Evolutionary conservation across 805 yeast genomes (phyloP).

Genomic region (Pichia phayaonensis): DNA sequence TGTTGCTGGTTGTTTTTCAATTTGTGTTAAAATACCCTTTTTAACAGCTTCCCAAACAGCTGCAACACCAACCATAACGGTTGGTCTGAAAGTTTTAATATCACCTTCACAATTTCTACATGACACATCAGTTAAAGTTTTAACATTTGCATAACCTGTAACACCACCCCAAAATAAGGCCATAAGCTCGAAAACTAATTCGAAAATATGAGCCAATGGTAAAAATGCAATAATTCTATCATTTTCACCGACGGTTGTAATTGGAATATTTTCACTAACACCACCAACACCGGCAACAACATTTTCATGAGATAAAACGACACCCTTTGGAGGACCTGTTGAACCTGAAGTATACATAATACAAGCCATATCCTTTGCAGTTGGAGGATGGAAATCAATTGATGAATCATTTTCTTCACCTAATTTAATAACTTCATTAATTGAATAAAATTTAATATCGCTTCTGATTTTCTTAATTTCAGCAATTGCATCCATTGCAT

Average conservation of each 20-base stretch:
- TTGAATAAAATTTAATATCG: conserved; percentile 59
- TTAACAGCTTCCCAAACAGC: conserved; percentile 96
- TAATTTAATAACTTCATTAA: conserved; percentile 53
- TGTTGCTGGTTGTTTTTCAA: conserved; percentile 54
- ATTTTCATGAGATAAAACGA: conserved; percentile 56
- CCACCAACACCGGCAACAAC: conserved; percentile 86
- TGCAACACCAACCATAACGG: conserved; percentile 96
- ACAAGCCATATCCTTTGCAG: conserved; percentile 55
- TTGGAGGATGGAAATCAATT: conserved; percentile 36
- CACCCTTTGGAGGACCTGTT: conserved; percentile 83
- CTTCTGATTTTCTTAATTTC: conserved; percentile 64
- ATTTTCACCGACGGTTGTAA: conserved; percentile 37
- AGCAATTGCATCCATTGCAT: conserved; percentile 51
- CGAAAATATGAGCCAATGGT: conserved; percentile 96
- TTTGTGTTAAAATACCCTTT: conserved; percentile 81
- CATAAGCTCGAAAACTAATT: conserved; percentile 76
- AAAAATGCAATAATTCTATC: conserved; percentile 83
- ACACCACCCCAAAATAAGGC: conserved; percentile 84
- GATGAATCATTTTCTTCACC: conserved; percentile 49
- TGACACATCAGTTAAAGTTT: conserved; percentile 78
- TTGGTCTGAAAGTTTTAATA: conserved; percentile 78
- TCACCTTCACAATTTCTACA: conserved; percentile 85
- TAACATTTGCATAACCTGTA: conserved; percentile 86
- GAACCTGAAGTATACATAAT: conserved; percentile 88
- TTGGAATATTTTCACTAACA: conserved; percentile 53